Evolutionary conservation across 805 yeast species (phyloP).

Genomic region (Lachancea cidri): DNA sequence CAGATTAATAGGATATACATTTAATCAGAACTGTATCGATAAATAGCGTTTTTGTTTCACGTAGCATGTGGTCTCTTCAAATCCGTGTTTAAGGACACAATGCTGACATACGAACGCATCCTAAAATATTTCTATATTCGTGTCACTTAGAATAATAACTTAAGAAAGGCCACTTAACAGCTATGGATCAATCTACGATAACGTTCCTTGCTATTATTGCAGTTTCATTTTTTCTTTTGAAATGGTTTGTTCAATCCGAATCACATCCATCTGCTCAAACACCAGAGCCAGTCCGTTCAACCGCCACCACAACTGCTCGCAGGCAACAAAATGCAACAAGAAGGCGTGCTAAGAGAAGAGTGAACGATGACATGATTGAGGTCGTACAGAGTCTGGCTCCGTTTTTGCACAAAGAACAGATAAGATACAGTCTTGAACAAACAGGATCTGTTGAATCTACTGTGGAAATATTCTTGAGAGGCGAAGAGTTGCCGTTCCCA

Average conservation of each 20-base stretch:
- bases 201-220: conserved; percentile 45
- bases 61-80: not conserved
- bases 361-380: conserved; percentile 72
- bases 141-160: not conserved
- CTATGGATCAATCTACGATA: conserved; percentile 52
- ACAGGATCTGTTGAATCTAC: conserved; percentile 82
- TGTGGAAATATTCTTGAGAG: conserved; percentile 61
- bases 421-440: conserved; percentile 63
- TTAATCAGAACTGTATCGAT: not conserved
- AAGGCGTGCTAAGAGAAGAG: conserved; percentile 38
- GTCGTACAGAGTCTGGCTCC: conserved; percentile 85
- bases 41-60: not conserved
- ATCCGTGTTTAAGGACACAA: too few relatives aligned
- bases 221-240: conserved; percentile 52
- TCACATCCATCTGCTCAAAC: conserved; percentile 37
- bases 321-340: conserved; percentile 9
- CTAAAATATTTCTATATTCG: not conserved
- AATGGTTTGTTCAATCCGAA: conserved; percentile 63
- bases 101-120: not conserved
- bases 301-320: conserved; percentile 8
- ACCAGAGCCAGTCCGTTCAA: conserved; percentile 3
- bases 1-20: conserved; percentile 2
- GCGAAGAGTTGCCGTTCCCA: conserved; percentile 56
- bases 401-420: conserved; percentile 58
- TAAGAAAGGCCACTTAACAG: not conserved